A percentile compares a stretch with the other conserved stretches of the same genome.
These are phyloP conservation scores for Pseudognaphalium luteoalbum DNA, from an alignment of 129 eudicot species.

Conservation along the genomic window DNA sequence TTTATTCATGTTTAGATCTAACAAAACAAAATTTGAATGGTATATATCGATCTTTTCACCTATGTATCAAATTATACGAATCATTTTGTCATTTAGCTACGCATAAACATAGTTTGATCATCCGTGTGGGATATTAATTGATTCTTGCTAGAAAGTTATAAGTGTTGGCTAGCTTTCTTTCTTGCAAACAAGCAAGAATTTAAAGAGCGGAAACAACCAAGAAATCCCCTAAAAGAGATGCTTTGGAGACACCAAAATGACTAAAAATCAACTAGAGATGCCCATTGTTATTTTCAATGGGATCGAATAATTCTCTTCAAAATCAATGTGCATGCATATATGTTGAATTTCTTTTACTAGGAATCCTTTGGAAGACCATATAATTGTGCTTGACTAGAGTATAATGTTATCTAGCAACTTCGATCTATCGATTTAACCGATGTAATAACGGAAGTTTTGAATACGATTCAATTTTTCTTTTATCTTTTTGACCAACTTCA, in stretches of 20 bases:
- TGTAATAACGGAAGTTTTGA: not conserved
- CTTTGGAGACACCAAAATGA: conserved; percentile 28
- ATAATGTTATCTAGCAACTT: not conserved
- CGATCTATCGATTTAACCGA: not conserved
- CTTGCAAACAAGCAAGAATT: conserved; percentile 13
- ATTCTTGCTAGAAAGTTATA: conserved; percentile 7
- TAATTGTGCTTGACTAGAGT: conserved; percentile 12
- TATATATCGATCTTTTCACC: not conserved
- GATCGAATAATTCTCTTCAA: conserved; percentile 30
- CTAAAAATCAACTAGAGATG: conserved; percentile 12
- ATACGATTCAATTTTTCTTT: not conserved
- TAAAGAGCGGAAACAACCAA: conserved; percentile 24
- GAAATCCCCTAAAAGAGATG: conserved; percentile 27
- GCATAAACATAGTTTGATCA: not conserved
- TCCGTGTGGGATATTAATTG: not conserved
- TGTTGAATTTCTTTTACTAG: conserved; percentile 21
- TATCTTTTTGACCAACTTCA: conserved; percentile 1
- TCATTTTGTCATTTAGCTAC: not conserved
- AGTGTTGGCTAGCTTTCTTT: conserved; percentile 4
- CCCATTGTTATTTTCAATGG: conserved; percentile 26
- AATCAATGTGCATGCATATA: conserved; percentile 33
- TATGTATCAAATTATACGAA: not conserved
- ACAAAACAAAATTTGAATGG: not conserved
- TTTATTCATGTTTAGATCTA: not conserved
- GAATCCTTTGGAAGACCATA: conserved; percentile 31